These are phyloP conservation scores for Vachellia pachyceras DNA, from an alignment of 306 rosid species.

Conservation along the genomic window DNA sequence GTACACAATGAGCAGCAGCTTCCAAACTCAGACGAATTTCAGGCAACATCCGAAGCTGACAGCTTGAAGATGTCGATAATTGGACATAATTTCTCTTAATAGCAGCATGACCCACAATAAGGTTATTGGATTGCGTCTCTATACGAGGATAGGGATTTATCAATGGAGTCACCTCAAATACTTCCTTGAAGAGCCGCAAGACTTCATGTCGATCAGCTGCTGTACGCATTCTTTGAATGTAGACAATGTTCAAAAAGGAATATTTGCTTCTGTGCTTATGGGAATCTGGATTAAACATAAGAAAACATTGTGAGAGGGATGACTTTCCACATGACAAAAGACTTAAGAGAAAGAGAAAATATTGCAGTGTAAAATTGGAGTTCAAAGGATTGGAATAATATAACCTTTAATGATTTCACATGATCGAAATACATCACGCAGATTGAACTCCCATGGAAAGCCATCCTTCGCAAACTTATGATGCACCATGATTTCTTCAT, in stretches of 20 bases:
- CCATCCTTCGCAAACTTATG: slow-evolving; percentile 85
- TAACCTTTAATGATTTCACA: slow-evolving; percentile 87
- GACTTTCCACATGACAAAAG: neutral
- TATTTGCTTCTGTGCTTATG: slow-evolving; percentile 46
- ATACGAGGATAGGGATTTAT: slow-evolving; percentile 84
- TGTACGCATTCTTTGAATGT: slow-evolving; percentile 94
- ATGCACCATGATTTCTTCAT: slow-evolving; percentile 74
- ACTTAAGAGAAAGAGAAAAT: neutral
- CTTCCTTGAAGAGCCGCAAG: slow-evolving; percentile 62
- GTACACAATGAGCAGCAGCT: slow-evolving; percentile 82
- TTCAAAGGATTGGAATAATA: slow-evolving; percentile 19
- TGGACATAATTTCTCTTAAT: slow-evolving; percentile 62
- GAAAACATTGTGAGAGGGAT: slow-evolving; percentile 22
- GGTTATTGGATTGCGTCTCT: slow-evolving; percentile 50
- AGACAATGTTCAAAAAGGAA: slow-evolving; percentile 79
- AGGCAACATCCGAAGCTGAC: slow-evolving; percentile 66
- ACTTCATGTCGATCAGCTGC: slow-evolving; percentile 82
- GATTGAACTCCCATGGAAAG: slow-evolving; percentile 96
- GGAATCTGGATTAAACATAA: slow-evolving; percentile 55
- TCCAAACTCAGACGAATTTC: slow-evolving; percentile 79
- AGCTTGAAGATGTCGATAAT: slow-evolving; percentile 43
- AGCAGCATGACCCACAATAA: slow-evolving; percentile 70
- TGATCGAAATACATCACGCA: slow-evolving; percentile 89
- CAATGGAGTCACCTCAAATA: slow-evolving; percentile 61
- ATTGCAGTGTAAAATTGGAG: neutral